Base-by-base conservation (phyloP, 495 filamentous ascomycete species). In the Neohortaea acidophila region DNA sequence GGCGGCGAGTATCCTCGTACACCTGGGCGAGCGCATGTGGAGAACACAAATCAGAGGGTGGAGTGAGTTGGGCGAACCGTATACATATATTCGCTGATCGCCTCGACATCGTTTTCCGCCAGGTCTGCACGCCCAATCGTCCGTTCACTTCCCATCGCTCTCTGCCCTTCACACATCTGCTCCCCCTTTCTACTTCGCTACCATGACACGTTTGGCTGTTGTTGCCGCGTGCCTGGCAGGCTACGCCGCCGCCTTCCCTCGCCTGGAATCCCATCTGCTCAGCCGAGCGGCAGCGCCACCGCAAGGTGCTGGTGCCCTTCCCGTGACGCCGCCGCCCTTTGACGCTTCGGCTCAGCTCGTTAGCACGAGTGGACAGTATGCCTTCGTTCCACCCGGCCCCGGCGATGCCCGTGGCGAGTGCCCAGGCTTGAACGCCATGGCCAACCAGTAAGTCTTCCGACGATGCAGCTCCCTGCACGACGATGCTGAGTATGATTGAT, bases 401-500 rank as follows among this genome's bases (percentile, higher is more conserved):
- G 36, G 25, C 20, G 55, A 59, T 28, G 42, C 48, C 10, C 51
- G 58, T 35, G 46, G 51, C 20, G 13, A 5, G 12, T 48, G 45
- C 28, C 45, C 45, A 5, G 69, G 67, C 41, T 53, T 75, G 18
- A 74, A 75, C 47, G 60, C 68, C 10, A 55, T 73, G 25, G 70
- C 70, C 14, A 51, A 51, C 36, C 48, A 51, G 39, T 43, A 32
- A 35, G 43, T 23, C 13, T 9, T 11, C 11, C n/a, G 11, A 4
- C 6, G 6, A 25, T 30, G 12, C 9, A 8, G 7, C 9, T 15
- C 7, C 10, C 8, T 18, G 25, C 29, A 21, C 7, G 13, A 18
- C 4, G 19, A 14, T 11, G 15, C 12, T n/a, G 11, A 32, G 3
- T 21, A 14, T 40, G 35, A 27, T 20, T 1, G 72, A 72, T 54